These are phyloP conservation scores for Claviceps humidiphila DNA, from an alignment of 2,329 filamentous ascomycete species.

Conservation along the genomic window DNA sequence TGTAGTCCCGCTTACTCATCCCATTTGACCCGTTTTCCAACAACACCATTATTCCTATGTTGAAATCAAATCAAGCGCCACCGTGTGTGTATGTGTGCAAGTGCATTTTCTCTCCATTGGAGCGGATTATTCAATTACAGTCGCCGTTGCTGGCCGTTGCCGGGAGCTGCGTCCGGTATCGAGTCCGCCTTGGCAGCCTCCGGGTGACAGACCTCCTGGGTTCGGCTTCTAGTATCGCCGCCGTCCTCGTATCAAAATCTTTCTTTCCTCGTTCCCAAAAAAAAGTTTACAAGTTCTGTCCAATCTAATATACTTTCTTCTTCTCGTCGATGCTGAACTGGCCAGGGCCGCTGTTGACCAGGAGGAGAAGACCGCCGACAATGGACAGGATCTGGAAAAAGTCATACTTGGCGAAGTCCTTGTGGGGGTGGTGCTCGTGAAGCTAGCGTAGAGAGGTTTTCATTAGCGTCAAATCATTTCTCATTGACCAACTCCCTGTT, in stretches of 20 bases:
- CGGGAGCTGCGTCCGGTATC: constrained; percentile 5
- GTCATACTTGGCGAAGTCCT: constrained; percentile 99
- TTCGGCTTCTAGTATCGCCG: no score
- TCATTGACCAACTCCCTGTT: no score
- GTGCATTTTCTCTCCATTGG: background rate
- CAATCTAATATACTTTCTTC: constrained; percentile 91
- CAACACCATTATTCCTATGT: background rate
- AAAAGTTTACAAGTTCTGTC: background rate
- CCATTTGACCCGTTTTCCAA: background rate
- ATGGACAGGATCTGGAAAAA: constrained; percentile 99
- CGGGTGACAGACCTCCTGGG: background rate
- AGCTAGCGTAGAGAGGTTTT: constrained; percentile 40
- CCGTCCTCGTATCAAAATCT: no score
- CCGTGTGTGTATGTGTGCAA: background rate
- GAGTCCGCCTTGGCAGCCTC: background rate
- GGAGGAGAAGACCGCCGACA: constrained; percentile 85
- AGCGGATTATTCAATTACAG: background rate
- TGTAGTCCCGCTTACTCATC: background rate
- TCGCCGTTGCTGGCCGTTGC: background rate
- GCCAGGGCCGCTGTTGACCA: constrained; percentile 97
- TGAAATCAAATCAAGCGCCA: constrained; percentile 2
- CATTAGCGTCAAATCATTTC: background rate
- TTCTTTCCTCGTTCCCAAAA: background rate
- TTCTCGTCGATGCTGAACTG: constrained; percentile 99
- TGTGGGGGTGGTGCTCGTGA: constrained; percentile 95